Base-by-base conservation (phyloP, 2,329 filamentous ascomycete species). In the Venturia pyrina region DNA sequence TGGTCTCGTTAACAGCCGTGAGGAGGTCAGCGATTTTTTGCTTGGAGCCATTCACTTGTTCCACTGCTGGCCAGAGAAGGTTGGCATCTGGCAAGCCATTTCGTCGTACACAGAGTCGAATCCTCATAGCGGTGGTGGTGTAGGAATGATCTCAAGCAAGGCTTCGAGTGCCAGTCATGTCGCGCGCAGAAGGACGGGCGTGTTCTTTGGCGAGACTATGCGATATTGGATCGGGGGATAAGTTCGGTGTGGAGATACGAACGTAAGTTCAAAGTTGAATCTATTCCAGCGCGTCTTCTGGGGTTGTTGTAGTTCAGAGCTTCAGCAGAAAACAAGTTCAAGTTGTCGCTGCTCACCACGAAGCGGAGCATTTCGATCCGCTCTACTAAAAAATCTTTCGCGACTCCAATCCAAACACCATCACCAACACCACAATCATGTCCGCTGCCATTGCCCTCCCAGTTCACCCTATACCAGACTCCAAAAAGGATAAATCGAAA, bases 21-120 rank as follows among this genome's bases (percentile, higher is more conserved):
- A 65, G 81, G 1, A 97, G 83, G 70, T 89, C 86, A 40, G 89
- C 84, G 67, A 96, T 82, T 1, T 91, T 96, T 64, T 74, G 74
- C 3, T 71, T 70, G 32, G 73, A 68, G 2, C 75, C 70, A 67
- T 72, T 69, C 59, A 76, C 69, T 70, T 73, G 68, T 0, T 75
- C 70, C 66, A 72, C 69, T 62, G 76, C 69, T 70, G 70, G 72
- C 76, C 73, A 74, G 67, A 77, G 68, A 69, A 76, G 70, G 80
- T 75, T 72, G 28, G 71, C 71, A 15, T 70, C 66, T 2, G 76
- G 76, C 64, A 78, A 70, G 44, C 69, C 69, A 67, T 77, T 73
- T 40, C 76, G 71, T 69, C 75, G 71, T 59, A 78, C 71, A 4
- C 71, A 72, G 24, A 78, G 70, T 64, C 74, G 72, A 63, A 78